These are phyloP conservation scores for Maudiozyma humilis DNA, from an alignment of 1,139 yeast genomes.

Conservation along the genomic window DNA sequence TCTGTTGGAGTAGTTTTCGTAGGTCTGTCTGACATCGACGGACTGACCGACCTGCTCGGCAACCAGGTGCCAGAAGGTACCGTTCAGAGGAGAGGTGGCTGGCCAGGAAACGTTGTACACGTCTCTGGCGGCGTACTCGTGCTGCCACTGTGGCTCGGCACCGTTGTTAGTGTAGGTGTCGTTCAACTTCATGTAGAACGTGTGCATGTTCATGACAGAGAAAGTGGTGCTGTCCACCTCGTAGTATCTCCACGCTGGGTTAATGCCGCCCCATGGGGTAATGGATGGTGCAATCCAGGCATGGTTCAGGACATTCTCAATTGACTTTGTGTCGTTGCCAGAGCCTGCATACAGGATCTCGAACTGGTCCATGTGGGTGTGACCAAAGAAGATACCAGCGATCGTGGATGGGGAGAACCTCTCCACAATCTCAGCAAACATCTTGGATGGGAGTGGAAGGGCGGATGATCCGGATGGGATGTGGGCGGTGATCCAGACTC, in stretches of 20 bases:
- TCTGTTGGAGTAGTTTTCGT: background rate
- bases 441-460: background rate
- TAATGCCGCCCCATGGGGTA: background rate
- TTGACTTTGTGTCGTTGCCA: no score
- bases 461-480: background rate
- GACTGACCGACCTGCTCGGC: no score
- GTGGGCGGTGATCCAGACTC: no score
- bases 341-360: conserved; percentile 1
- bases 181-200: background rate
- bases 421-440: background rate
- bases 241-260: conserved; percentile 3
- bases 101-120: conserved; percentile 1
- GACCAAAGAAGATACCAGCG: conserved; percentile 3
- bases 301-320: no score
- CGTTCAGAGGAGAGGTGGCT: background rate
- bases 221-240: conserved; percentile 1
- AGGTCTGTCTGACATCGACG: no score
- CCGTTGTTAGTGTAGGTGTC: background rate
- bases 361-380: conserved; percentile 2
- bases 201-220: conserved; percentile 1
- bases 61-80: no score
- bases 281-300: no score
- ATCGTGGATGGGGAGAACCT: background rate
- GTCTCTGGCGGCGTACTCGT: conserved; percentile 1
- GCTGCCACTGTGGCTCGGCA: background rate